Evolutionary conservation across 257 asterid genomes (phyloP).

Genomic region (Salvia splendens): DNA sequence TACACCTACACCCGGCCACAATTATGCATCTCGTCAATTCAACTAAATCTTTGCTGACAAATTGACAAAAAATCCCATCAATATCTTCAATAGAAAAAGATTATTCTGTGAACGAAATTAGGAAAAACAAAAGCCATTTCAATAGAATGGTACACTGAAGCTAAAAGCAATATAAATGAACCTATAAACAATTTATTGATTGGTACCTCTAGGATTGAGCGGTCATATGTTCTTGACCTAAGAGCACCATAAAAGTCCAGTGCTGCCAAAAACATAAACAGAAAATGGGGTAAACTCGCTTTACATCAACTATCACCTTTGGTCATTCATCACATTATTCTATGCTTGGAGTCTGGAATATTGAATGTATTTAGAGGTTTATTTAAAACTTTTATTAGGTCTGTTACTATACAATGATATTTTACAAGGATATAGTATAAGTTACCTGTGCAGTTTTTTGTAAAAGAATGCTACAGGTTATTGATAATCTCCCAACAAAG

Average conservation of each 20-base stretch:
- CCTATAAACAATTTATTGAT: constrained; percentile 9
- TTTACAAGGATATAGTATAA: no score
- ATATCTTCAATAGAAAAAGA: not conserved
- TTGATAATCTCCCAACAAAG: not conserved
- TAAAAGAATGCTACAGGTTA: no score
- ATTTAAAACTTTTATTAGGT: no score
- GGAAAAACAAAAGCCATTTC: constrained; percentile 10
- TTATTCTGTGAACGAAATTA: constrained; percentile 7
- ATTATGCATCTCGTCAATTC: not conserved
- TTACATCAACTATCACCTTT: not conserved
- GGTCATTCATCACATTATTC: not conserved
- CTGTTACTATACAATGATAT: no score
- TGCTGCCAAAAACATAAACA: constrained; percentile 53
- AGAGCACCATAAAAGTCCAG: constrained; percentile 95
- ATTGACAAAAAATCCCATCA: constrained; percentile 11
- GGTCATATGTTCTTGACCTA: constrained; percentile 89
- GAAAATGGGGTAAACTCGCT: constrained; percentile 7
- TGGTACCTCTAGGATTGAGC: constrained; percentile 72
- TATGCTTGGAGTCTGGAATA: not conserved
- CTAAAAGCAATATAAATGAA: not conserved
- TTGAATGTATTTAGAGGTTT: not conserved
- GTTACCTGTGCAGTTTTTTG: not conserved
- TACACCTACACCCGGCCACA: no score
- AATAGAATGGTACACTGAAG: constrained; percentile 4
- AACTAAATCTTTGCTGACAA: not conserved